Evolutionary conservation across 2,329 filamentous ascomycete genomes (phyloP), one percentile per base, ranked within the genome.

Genomic region (Endocalyx cinctus): DNA sequence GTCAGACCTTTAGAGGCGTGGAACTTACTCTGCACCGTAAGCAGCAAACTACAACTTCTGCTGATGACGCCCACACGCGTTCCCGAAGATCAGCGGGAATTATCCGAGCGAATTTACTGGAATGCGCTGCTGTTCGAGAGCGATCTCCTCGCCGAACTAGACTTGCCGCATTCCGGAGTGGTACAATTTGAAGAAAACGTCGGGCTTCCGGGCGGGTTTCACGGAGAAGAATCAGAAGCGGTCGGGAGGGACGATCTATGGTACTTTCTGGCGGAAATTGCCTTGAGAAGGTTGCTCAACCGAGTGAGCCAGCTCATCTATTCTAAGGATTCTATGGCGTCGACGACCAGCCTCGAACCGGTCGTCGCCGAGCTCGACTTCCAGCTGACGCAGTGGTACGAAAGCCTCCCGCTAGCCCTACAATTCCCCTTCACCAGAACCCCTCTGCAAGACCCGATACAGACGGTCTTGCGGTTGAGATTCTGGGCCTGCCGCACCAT

Each of bases 401-500:
- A 88, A 49, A 83, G 77, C 45, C 67, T 92, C 27, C 86, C 86
- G 5, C 57, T 76, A 25, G 74, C 84, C 4, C 71, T 92, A 38
- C 84, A 87, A 48, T 92, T 92, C 46, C 82, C 85, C 2, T 84
- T 87, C 51, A 77, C 77, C 22, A 70, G 79, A 34, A 68, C 75
- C 0, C 72, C 80, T 31, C 66, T 87, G 17, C 72, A 77, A 35
- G 84, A 87, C 50, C 80, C 84, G 4, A 78, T 88, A 5, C 86
- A 90, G 59, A 87, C 84, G 1, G 85, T 90, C 6, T 65, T 92
- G 30, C 74, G 86, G 28, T 66, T 90, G 39, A 76, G 86, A 18
- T 92, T 90, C 63, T 89, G 87, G 57, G 86, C 86, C 26, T 92
- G 86, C 58, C 79, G 84, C 36, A 90, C 85, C 17, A 89, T 90